Evolutionary conservation across 441 rosid genomes (phyloP), one percentile per base, ranked within the genome.

Genomic region (Hypseocharis bilobata): DNA sequence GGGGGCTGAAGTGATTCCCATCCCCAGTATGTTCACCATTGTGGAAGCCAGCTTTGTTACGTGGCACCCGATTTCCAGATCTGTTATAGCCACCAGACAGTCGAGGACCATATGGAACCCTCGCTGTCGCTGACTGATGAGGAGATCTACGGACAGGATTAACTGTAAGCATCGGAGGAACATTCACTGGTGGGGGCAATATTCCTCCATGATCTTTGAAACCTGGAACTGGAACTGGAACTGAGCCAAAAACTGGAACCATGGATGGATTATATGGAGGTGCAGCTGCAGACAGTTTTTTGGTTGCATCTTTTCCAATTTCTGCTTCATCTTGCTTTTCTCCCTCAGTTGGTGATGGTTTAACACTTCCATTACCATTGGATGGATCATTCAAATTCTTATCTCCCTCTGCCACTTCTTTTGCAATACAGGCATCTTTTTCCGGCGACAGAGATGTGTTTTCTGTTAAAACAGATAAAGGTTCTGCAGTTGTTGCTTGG

Each of bases 41-140:
- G 60, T 78, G 78, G 68, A 81, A 81, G 72, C 77, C 73, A 25
- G 85, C 76, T 77, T 85, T 85, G 69, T 73, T 84, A 38, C 83
- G 88, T 27, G 75, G 77, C 58, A 82, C 85, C 54, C 88, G 77
- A 69, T 74, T 84, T 62, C 94, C 96, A 34, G 86, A 75, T 64
- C 88, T 83, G 78, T 83, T 87, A 69, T 80, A 84, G 60, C 92
- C 81, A 63, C 93, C 92, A 64, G 99, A 86, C 40, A 87, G 87
- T 77, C 93, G 80, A 29, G 93, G 93, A 36, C 93, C 93, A 29
- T 87, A 87, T 14, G 93, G 93, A 69, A 87, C 91, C 67, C 93
- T 77, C 36, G 91, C 85, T 42, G 91, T 85, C 26, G 85, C 91
- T 61, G 93, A 85, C 23, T 87, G 93, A 78, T 87, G 88, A 63